phyloP scores from a whole-genome alignment of 148 eudicot genomes.

The Chenopodium suecicum region DNA sequence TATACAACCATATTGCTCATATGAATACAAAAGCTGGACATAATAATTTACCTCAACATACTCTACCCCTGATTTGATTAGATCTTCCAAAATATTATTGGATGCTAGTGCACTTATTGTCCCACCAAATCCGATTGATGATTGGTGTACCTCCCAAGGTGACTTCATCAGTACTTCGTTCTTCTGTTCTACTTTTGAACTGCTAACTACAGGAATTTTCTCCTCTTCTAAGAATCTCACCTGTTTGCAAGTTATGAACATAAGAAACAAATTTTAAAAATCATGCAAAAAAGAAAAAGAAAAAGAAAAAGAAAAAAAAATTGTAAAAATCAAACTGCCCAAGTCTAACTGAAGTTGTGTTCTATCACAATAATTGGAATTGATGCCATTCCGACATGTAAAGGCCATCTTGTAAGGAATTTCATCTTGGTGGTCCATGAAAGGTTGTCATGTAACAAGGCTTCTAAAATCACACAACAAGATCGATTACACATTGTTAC shows the following conservation, averaged over 20 bases:
- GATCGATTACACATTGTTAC: not conserved
- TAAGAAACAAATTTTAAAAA: not conserved
- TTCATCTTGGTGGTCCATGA: not conserved
- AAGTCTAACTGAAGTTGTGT: not conserved
- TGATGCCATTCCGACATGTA: not conserved
- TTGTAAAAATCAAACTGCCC: not conserved
- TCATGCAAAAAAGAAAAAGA: not conserved
- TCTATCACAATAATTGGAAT: not conserved
- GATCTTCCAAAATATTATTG: slow-evolving; percentile 49
- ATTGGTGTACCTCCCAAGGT: slow-evolving; percentile 85
- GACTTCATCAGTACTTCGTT: slow-evolving; percentile 84
- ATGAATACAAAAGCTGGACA: not conserved
- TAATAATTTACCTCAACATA: slow-evolving; percentile 63
- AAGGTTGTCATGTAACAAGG: not conserved
- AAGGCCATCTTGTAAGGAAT: not conserved
- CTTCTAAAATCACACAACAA: not conserved
- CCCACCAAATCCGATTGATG: slow-evolving; percentile 83
- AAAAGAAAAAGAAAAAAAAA: not conserved
- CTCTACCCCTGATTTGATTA: slow-evolving; percentile 59
- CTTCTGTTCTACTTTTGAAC: slow-evolving; percentile 48
- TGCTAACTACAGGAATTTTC: slow-evolving; percentile 73
- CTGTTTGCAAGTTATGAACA: slow-evolving; percentile 33
- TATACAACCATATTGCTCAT: not conserved
- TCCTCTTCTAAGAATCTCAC: slow-evolving; percentile 91
- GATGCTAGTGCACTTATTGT: slow-evolving; percentile 56